phyloP scores from a whole-genome alignment of 2,329 filamentous ascomycete species.

The Diaporthe australafricana region DNA sequence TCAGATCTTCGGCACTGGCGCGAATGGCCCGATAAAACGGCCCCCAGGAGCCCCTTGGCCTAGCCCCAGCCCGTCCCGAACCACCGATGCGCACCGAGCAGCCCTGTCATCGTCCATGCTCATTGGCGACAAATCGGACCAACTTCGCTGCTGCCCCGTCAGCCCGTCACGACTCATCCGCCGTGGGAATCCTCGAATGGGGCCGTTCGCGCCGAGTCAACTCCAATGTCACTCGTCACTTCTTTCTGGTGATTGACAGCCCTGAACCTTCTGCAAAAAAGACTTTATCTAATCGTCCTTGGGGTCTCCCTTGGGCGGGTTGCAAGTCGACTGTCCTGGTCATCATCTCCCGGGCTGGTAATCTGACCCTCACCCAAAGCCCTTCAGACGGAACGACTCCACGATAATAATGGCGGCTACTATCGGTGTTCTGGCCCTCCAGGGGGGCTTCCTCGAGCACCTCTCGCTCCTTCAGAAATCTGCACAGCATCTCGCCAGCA shows the following conservation, averaged over 20 bases:
- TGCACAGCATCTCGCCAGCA: slow-evolving; percentile 58
- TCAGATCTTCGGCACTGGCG: slow-evolving; percentile 22
- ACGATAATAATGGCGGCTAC: slow-evolving; percentile 53
- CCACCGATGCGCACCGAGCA: slow-evolving; percentile 2
- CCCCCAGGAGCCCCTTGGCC: neutral
- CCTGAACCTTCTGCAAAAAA: neutral
- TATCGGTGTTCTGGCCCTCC: slow-evolving; percentile 78
- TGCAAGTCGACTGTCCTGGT: neutral
- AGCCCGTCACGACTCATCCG: slow-evolving; percentile 27
- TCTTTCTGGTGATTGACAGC: neutral
- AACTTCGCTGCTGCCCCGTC: neutral
- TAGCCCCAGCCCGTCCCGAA: slow-evolving; percentile 7
- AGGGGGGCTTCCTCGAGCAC: slow-evolving; percentile 95
- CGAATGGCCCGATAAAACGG: slow-evolving; percentile 3
- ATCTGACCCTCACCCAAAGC: neutral
- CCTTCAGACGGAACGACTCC: neutral
- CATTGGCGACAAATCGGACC: slow-evolving; percentile 11
- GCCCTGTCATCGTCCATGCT: slow-evolving; percentile 13
- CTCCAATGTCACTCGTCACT: neutral
- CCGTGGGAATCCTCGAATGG: slow-evolving; percentile 1
- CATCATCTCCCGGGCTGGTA: neutral
- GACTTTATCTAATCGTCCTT: neutral
- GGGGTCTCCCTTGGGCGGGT: neutral
- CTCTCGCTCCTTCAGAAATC: slow-evolving; percentile 80
- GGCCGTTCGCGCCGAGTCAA: neutral